These are phyloP conservation scores for Spongispora temasekensis DNA, from an alignment of 1,284 basidiomycete species.

Conservation along the genomic window DNA sequence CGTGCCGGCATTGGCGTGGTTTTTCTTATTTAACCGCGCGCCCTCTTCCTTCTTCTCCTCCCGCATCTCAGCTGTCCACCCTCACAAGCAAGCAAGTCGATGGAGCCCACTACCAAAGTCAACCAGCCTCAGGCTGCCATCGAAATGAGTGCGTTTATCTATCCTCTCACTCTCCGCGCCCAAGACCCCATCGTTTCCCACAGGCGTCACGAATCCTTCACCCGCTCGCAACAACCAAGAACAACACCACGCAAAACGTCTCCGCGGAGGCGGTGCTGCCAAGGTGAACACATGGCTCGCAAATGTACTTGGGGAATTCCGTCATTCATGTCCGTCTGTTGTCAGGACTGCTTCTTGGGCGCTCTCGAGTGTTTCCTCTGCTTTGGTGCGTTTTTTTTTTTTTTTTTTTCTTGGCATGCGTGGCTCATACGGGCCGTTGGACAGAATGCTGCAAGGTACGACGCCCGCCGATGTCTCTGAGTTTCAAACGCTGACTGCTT, in stretches of 20 bases:
- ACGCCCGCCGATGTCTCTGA: too few species aligned
- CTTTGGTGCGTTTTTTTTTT: constrained; percentile 44
- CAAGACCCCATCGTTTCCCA: too few species aligned
- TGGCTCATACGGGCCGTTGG: constrained; percentile 4
- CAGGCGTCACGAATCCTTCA: constrained; percentile 44
- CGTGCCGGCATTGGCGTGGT: constrained; percentile 15
- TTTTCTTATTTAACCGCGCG: constrained; percentile 25
- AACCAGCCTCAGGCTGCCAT: constrained; percentile 48
- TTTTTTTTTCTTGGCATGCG: neutral
- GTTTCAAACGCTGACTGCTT: too few species aligned
- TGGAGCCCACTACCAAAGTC: constrained; percentile 38
- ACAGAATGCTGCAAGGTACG: constrained; percentile 38
- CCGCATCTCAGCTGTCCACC: constrained; percentile 12
- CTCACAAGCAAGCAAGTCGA: constrained; percentile 32
- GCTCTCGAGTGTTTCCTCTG: constrained; percentile 52
- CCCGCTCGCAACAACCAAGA: constrained; percentile 39
- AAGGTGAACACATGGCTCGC: too few species aligned
- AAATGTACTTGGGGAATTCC: too few species aligned
- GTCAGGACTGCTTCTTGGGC: constrained; percentile 54
- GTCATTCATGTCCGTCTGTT: neutral
- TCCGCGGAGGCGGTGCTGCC: constrained; percentile 52
- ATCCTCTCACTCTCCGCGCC: neutral
- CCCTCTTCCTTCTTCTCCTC: neutral
- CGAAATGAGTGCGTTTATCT: constrained; percentile 45
- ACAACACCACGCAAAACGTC: constrained; percentile 44